phyloP scores from a whole-genome alignment of 177 flowering plant genomes.

The Telopea speciosissima region DNA sequence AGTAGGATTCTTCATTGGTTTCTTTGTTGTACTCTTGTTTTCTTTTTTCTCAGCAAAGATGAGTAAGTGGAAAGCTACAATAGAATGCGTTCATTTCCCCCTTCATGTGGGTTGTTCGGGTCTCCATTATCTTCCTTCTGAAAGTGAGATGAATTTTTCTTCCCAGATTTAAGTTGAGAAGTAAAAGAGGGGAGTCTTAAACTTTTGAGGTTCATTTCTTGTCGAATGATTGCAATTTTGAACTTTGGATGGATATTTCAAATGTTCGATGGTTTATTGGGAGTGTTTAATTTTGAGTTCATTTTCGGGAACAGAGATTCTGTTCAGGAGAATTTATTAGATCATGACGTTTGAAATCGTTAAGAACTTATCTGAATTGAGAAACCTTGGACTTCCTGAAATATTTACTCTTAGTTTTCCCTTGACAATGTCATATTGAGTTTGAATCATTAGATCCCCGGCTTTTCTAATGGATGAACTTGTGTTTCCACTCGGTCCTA shows the following conservation, averaged over 20 bases:
- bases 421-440: background rate
- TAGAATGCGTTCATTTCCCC: background rate
- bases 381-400: background rate
- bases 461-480: background rate
- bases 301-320: background rate
- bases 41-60: no score
- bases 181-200: background rate
- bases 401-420: background rate
- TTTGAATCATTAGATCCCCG: background rate
- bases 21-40: background rate
- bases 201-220: background rate
- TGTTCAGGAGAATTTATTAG: background rate
- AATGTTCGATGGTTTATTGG: background rate
- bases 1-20: no score
- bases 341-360: background rate
- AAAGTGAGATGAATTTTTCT: background rate
- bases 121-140: background rate
- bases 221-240: background rate
- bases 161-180: background rate
- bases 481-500: background rate
- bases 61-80: background rate
- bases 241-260: background rate
- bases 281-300: background rate
- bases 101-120: background rate
- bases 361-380: background rate